Percentiles rank a stretch among this genome's conserved stretches.
Conservation (phyloP, 2,329 filamentous ascomycete species). For the Biscogniauxia mediterranea region DNA sequence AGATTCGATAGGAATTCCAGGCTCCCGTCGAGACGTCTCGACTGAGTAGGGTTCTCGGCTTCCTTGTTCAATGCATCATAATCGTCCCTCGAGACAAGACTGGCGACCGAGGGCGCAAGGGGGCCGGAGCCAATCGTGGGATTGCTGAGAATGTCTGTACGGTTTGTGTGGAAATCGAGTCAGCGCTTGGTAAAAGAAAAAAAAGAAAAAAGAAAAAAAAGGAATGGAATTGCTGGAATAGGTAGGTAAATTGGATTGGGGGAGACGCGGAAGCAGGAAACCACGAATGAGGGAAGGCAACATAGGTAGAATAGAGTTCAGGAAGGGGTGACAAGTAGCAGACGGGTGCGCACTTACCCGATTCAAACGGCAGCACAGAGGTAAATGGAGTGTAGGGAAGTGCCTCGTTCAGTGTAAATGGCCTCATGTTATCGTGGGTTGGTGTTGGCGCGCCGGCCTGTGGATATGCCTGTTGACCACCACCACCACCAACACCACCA, state of each 20-base stretch:
- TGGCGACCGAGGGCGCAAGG: slow-evolving; percentile 48
- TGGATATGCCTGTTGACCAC: slow-evolving; percentile 20
- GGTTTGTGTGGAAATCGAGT: slow-evolving; percentile 11
- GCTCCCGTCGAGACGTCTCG: slow-evolving; percentile 67
- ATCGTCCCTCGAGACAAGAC: slow-evolving; percentile 51
- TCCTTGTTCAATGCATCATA: slow-evolving; percentile 72
- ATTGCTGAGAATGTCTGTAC: slow-evolving; percentile 63
- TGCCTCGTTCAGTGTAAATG: slow-evolving; percentile 70
- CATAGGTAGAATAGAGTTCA: no score
- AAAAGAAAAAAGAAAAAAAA: not conserved
- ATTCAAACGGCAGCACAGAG: slow-evolving; percentile 74
- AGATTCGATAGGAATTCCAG: slow-evolving; percentile 74
- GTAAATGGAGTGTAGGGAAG: slow-evolving; percentile 81
- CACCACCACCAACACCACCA: no score
- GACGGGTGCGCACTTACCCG: slow-evolving; percentile 51
- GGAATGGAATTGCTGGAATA: not conserved
- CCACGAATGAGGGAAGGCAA: slow-evolving; percentile 4
- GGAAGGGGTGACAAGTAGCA: slow-evolving; percentile 2
- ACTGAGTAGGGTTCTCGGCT: slow-evolving; percentile 56
- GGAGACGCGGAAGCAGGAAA: slow-evolving; percentile 2
- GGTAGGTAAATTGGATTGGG: not conserved
- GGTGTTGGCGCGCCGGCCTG: slow-evolving; percentile 1
- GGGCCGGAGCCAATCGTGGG: slow-evolving; percentile 59
- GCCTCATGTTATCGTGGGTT: slow-evolving; percentile 28
- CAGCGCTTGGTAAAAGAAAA: slow-evolving; percentile 11